phyloP scores from a whole-genome alignment of 2,329 filamentous ascomycete species.

The Pseudogymnoascus verrucosus region DNA sequence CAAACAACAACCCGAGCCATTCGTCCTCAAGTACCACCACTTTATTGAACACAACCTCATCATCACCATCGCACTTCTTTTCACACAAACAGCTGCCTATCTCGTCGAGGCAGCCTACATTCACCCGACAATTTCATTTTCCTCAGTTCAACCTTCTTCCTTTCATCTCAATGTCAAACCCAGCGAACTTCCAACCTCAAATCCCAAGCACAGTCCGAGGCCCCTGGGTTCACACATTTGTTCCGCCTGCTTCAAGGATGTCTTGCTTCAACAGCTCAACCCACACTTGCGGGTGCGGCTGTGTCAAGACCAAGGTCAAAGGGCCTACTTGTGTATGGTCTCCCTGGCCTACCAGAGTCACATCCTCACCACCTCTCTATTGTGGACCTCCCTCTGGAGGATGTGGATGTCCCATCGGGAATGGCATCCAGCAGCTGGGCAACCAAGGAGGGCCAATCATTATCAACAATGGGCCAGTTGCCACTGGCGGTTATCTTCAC shows the following conservation, averaged over 20 bases:
- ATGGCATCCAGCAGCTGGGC: not conserved
- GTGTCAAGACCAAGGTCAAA: not conserved
- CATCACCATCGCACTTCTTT: not conserved
- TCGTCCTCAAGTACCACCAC: not conserved
- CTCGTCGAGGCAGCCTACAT: not conserved
- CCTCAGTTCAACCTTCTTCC: not conserved
- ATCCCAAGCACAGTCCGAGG: constrained; percentile 51
- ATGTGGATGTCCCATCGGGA: not conserved
- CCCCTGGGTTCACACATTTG: constrained; percentile 46
- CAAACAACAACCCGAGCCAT: not conserved
- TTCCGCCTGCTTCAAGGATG: constrained; percentile 32
- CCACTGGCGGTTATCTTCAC: constrained; percentile 1
- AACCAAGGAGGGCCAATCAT: constrained; percentile 8
- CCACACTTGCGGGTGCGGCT: not conserved
- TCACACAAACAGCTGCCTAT: not conserved
- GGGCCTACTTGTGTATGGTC: constrained; percentile 1
- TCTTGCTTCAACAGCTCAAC: not conserved
- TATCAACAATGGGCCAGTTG: constrained; percentile 9
- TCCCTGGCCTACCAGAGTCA: not conserved
- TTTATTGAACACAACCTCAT: not conserved
- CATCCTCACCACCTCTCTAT: not conserved
- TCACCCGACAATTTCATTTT: not conserved
- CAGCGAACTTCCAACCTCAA: constrained; percentile 46
- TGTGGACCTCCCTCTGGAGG: not conserved
- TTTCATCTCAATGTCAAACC: constrained; percentile 2